Evolutionary conservation across 257 asterid species (phyloP).

Genomic region (Cinchona pubescens): DNA sequence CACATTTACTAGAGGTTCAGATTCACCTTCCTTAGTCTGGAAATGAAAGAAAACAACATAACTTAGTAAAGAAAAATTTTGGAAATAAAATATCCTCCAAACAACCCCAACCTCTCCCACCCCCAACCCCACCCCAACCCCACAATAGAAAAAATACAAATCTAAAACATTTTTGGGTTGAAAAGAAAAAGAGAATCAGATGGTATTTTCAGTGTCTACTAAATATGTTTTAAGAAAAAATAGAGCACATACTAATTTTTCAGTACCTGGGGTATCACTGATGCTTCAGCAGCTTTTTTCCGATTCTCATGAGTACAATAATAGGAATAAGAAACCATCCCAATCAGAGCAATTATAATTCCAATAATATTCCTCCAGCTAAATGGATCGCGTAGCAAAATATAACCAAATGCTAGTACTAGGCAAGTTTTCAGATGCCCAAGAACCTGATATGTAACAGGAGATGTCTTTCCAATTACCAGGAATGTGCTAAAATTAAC

Average conservation of each 20-base stretch:
- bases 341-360: constrained; percentile 55
- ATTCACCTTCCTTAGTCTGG: constrained; percentile 61
- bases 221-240: constrained; percentile 9
- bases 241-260: constrained; percentile 17
- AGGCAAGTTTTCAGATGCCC: constrained; percentile 80
- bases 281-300: constrained; percentile 46
- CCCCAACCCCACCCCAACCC: not conserved
- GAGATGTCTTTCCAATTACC: constrained; percentile 75
- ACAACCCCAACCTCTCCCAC: not conserved
- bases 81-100: not conserved
- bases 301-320: constrained; percentile 50
- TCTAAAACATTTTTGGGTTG: not conserved
- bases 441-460: constrained; percentile 77
- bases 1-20: constrained; percentile 57
- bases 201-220: not conserved
- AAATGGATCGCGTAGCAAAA: constrained; percentile 56
- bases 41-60: constrained; percentile 2
- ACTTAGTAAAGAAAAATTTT: not conserved
- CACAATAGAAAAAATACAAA: not conserved
- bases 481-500: constrained; percentile 80
- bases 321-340: constrained; percentile 66
- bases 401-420: constrained; percentile 60
- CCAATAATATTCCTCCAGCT: constrained; percentile 68
- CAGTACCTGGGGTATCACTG: constrained; percentile 50
- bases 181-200: not conserved